These are phyloP conservation scores for Golubevia pallescens DNA, from an alignment of 1,284 basidiomycete genomes.

Conservation along the genomic window DNA sequence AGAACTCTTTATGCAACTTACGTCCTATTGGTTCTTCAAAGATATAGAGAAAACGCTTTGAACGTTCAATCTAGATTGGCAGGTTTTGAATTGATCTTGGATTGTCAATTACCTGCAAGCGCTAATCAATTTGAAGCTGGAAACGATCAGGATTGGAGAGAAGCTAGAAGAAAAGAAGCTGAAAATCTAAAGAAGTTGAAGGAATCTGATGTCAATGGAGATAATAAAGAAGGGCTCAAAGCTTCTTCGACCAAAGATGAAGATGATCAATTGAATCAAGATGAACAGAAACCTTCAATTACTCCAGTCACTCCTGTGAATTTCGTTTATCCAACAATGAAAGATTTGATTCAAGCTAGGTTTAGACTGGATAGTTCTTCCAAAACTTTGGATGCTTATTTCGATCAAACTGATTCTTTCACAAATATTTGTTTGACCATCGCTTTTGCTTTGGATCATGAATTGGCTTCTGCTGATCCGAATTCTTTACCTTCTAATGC, in stretches of 20 bases:
- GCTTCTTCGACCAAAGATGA: conserved; percentile 15
- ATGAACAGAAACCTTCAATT: conserved; percentile 14
- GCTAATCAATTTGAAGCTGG: conserved; percentile 46
- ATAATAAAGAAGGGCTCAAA: too few relatives aligned
- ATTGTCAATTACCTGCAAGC: conserved; percentile 34
- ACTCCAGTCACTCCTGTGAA: conserved; percentile 11
- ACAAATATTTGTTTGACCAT: conserved; percentile 43
- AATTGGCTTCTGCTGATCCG: not conserved
- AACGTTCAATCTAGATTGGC: conserved; percentile 25
- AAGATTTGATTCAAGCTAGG: conserved; percentile 28
- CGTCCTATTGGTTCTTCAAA: conserved; percentile 43
- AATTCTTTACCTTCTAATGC: too few relatives aligned
- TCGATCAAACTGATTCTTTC: conserved; percentile 44
- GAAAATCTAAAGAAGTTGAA: conserved; percentile 1
- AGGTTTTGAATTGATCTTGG: conserved; percentile 35
- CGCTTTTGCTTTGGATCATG: conserved; percentile 42
- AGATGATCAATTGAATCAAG: conserved; percentile 26
- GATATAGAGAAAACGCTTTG: conserved; percentile 34
- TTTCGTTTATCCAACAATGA: conserved; percentile 17
- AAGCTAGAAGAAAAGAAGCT: conserved; percentile 3
- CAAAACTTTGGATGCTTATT: conserved; percentile 22
- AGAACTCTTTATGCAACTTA: conserved; percentile 45
- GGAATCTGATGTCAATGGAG: not conserved
- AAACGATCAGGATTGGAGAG: conserved; percentile 6
- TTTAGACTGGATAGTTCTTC: conserved; percentile 10